Conservation (phyloP, 257 asterid species). For the Buddleja alternifolia region DNA sequence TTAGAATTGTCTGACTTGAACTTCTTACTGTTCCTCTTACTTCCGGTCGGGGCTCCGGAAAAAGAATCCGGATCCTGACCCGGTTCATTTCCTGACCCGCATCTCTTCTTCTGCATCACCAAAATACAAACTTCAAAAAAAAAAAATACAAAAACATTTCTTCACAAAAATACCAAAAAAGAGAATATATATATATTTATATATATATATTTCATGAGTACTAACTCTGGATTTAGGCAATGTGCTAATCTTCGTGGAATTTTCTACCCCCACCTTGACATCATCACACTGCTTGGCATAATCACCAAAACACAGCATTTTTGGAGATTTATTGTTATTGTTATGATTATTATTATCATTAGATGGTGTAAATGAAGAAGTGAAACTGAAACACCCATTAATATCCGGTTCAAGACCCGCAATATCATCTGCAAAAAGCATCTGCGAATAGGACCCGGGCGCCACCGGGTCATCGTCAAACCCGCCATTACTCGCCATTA, state of each 20-base stretch:
- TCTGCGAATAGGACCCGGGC: slow-evolving; percentile 66
- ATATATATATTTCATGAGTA: neutral
- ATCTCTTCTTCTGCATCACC: slow-evolving; percentile 49
- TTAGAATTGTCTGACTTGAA: slow-evolving; percentile 41
- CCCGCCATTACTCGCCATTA: neutral
- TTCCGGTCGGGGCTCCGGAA: slow-evolving; percentile 40
- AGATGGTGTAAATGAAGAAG: slow-evolving; percentile 11
- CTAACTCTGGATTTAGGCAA: slow-evolving; percentile 36
- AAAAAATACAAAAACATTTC: slow-evolving; percentile 8
- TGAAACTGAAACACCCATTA: slow-evolving; percentile 45
- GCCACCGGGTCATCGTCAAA: slow-evolving; percentile 46
- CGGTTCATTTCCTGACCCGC: slow-evolving; percentile 35
- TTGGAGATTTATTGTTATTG: slow-evolving; percentile 34
- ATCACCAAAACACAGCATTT: slow-evolving; percentile 73
- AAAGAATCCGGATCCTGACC: slow-evolving; percentile 22
- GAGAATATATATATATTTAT: too few relatives aligned
- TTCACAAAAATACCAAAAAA: neutral
- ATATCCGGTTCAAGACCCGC: slow-evolving; percentile 32
- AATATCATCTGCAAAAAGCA: slow-evolving; percentile 54
- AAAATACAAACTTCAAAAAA: neutral
- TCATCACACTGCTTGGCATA: slow-evolving; percentile 1
- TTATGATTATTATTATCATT: slow-evolving; percentile 9
- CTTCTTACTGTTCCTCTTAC: slow-evolving; percentile 52
- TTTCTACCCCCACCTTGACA: too few relatives aligned
- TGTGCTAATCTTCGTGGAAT: slow-evolving; percentile 19